Evolutionary conservation across 345 rosid species (phyloP).

Genomic region (Hibiscus syriacus): DNA sequence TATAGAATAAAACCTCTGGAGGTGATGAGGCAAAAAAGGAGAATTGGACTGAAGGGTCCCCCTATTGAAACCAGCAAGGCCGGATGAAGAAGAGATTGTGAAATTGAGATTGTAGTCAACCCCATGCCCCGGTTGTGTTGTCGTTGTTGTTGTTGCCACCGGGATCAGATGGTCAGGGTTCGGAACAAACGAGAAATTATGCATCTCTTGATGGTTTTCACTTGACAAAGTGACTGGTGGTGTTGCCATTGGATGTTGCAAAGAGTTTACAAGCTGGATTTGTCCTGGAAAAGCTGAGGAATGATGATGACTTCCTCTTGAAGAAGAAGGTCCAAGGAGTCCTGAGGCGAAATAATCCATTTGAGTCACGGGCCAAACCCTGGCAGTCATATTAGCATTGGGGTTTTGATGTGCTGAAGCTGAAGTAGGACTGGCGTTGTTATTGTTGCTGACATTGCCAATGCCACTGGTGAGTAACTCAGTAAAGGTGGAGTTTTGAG

Average conservation of each 20-base stretch:
- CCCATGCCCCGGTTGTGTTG: conserved; percentile 29
- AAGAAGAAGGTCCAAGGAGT: conserved; percentile 38
- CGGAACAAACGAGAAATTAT: conserved; percentile 54
- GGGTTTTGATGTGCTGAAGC: conserved; percentile 26
- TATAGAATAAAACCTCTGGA: conserved; percentile 63
- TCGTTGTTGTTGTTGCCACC: conserved; percentile 44
- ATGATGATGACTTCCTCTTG: conserved; percentile 19
- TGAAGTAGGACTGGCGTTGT: conserved; percentile 13
- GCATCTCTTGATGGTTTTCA: conserved; percentile 51
- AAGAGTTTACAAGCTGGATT: conserved; percentile 38
- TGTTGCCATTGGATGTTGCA: conserved; percentile 24
- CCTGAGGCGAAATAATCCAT: conserved; percentile 63
- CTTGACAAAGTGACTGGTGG: conserved; percentile 31
- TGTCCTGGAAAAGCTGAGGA: conserved; percentile 41
- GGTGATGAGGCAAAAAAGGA: conserved; percentile 53
- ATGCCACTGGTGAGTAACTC: conserved; percentile 77
- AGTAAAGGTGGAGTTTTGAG: conserved; percentile 59
- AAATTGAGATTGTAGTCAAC: conserved; percentile 68
- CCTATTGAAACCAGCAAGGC: conserved; percentile 88
- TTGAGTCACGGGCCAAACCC: conserved; percentile 49
- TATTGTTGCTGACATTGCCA: conserved; percentile 17
- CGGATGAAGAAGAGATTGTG: conserved; percentile 68
- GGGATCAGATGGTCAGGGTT: conserved; percentile 70
- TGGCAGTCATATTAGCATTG: conserved; percentile 18
- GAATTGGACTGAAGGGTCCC: conserved; percentile 99